These are phyloP conservation scores for Ophiostoma quercus DNA, from an alignment of 2,329 filamentous ascomycete species.

Conservation along the genomic window DNA sequence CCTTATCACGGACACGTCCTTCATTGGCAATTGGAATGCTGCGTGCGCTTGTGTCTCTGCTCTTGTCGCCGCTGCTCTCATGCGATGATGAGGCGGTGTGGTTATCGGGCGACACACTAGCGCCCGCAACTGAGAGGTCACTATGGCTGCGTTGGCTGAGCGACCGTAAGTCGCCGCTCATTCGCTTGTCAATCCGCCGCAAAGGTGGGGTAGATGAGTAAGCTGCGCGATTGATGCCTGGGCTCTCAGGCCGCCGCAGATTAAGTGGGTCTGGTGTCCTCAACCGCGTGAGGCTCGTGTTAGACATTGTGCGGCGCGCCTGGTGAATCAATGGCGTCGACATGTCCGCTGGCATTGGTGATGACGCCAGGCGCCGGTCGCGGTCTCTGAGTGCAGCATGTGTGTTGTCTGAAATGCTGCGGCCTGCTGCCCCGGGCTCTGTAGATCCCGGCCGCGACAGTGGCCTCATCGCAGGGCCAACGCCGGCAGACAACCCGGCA, in stretches of 20 bases:
- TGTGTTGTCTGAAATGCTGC: conserved; percentile 26
- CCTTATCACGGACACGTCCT: conserved; percentile 75
- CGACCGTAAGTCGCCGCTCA: conserved; percentile 72
- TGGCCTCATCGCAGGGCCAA: conserved; percentile 18
- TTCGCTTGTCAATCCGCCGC: conserved; percentile 60
- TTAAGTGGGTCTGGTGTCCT: conserved; percentile 50
- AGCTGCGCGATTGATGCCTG: conserved; percentile 46
- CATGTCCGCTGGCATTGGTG: conserved; percentile 16
- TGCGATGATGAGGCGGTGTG: conserved; percentile 29
- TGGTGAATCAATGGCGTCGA: conserved; percentile 1
- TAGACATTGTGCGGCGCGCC: conserved; percentile 44
- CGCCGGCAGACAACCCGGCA: conserved; percentile 26
- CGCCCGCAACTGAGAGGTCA: conserved; percentile 21
- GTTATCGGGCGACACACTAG: conserved; percentile 21
- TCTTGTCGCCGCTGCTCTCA: conserved; percentile 20
- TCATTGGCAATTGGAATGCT: conserved; percentile 74
- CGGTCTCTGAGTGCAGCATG: conserved; percentile 9
- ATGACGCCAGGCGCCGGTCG: conserved; percentile 20
- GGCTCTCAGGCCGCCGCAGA: conserved; percentile 60
- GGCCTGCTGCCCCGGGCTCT: neutral
- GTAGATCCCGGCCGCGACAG: conserved; percentile 2
- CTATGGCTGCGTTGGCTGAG: conserved; percentile 49
- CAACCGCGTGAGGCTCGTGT: conserved; percentile 48
- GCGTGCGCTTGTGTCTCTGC: conserved; percentile 21
- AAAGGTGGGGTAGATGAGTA: conserved; percentile 60